Base-by-base conservation (phyloP, 352 stramenopile genomes). In the Phytopythium kandeliae region DNA sequence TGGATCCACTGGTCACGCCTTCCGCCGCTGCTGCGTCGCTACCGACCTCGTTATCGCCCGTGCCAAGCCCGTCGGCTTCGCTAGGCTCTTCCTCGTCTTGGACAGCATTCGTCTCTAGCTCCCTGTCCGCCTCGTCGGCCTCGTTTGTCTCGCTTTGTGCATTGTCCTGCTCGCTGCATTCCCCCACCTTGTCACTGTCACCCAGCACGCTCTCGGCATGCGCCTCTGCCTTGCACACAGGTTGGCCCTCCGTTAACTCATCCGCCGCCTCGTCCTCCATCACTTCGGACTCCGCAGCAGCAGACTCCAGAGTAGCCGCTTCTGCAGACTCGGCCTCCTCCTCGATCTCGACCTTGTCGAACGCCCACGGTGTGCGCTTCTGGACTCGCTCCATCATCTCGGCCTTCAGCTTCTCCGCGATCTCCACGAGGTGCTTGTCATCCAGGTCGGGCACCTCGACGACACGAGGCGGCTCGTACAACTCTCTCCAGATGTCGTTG, bases 321-420 rank as follows among this genome's bases (percentile, higher is more conserved):
- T 70, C 48, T 2, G 26, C 61, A 34, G 51, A 61, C 36, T 54
- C 28, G 3, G 24, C 42, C 7, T 57, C 44, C 44, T 61, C 65
- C 11, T 58, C 47, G 19, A 58, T 51, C 35, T 69, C 55, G 4
- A 60, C 46, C 24, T 40, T 54, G 43, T 71, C 48, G 31, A 89
- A 72, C 11, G 76, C 83, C 83, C 83, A 93, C 9, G 79, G 66
- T 9, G 79, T 74, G 33, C 75, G 75, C 59, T 81, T 76, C n/a
- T 55, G 38, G 22, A 93, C 67, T 4, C 66, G 51, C 3, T 70
- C 46, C 10, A 57, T 57, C 15, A 91, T 51, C 37, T 65, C 68
- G 3, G 59, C 37, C n/a, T 72, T 51, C 15, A 94, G 67, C 30
- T 71, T 56, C 16, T 54, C 61, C 13, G 74, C 65, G 13, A 87